Conservation (phyloP, 495 filamentous ascomycete genomes). For the Halenospora varia region DNA sequence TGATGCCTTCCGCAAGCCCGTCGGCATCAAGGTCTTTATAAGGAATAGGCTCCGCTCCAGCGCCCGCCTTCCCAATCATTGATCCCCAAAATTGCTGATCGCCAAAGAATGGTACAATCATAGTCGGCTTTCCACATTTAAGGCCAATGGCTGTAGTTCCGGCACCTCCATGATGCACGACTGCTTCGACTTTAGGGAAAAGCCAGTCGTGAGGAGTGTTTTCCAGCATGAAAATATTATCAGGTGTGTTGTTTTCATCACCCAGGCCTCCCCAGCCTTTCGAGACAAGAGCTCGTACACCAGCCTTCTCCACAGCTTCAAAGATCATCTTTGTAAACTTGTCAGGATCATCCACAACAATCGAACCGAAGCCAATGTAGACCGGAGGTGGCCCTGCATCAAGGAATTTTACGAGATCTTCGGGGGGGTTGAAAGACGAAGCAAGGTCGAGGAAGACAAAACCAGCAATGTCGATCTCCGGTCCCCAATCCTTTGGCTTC, state of each 20-base stretch:
- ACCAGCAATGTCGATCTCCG: slow-evolving; percentile 58
- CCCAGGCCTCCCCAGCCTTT: slow-evolving; percentile 67
- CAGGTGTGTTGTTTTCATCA: slow-evolving; percentile 44
- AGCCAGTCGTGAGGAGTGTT: slow-evolving; percentile 69
- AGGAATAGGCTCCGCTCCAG: slow-evolving; percentile 68
- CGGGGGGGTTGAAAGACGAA: slow-evolving; percentile 51
- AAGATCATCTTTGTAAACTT: slow-evolving; percentile 59
- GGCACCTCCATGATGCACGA: slow-evolving; percentile 63
- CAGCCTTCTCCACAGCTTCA: slow-evolving; percentile 52
- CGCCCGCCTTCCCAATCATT: slow-evolving; percentile 62
- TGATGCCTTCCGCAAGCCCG: slow-evolving; percentile 64
- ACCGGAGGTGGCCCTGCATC: slow-evolving; percentile 51
- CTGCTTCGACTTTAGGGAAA: slow-evolving; percentile 54
- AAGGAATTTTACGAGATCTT: slow-evolving; percentile 50
- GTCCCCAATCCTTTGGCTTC: slow-evolving; percentile 61
- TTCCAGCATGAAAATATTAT: slow-evolving; percentile 58
- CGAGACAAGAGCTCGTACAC: slow-evolving; percentile 58
- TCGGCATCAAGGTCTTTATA: slow-evolving; percentile 64
- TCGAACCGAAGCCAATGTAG: slow-evolving; percentile 67
- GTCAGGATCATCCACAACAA: slow-evolving; percentile 64
- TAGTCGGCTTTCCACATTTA: slow-evolving; percentile 59
- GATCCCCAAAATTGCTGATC: slow-evolving; percentile 81
- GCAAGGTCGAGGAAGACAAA: slow-evolving; percentile 65
- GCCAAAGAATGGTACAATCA: slow-evolving; percentile 67
- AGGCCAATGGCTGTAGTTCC: slow-evolving; percentile 64